Conservation (phyloP, 192 early-diverging fungal genomes). For the Rhizophagus prolifer region DNA sequence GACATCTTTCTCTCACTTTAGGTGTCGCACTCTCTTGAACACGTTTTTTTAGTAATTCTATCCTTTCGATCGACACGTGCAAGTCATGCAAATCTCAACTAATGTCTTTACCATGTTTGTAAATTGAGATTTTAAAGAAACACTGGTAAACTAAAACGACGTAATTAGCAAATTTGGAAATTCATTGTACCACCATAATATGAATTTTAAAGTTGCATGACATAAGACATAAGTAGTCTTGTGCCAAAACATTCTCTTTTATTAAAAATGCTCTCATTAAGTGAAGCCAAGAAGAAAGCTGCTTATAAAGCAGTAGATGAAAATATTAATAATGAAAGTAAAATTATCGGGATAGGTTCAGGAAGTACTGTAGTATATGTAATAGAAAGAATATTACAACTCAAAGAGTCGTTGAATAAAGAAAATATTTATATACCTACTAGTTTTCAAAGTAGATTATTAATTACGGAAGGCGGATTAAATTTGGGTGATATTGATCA, state of each 20-base stretch:
- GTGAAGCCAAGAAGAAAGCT: slow-evolving; percentile 76
- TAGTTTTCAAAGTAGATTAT: slow-evolving; percentile 85
- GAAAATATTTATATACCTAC: slow-evolving; percentile 85
- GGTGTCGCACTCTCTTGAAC: no score
- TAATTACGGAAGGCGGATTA: slow-evolving; percentile 81
- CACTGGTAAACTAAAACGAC: no score
- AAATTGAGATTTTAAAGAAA: no score
- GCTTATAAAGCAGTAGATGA: slow-evolving; percentile 90
- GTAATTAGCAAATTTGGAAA: no score
- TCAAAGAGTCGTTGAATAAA: slow-evolving; percentile 61
- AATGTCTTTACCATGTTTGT: no score
- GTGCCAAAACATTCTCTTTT: background rate
- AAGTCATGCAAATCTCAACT: no score
- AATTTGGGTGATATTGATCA: slow-evolving; percentile 75
- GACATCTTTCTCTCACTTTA: no score
- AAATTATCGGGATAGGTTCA: slow-evolving; percentile 85
- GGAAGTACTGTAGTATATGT: slow-evolving; percentile 88
- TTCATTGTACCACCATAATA: no score
- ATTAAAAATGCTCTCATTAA: background rate
- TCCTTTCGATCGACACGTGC: no score
- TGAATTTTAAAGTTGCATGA: no score
- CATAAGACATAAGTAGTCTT: no score
- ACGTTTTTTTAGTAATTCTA: no score
- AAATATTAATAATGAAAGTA: slow-evolving; percentile 66
- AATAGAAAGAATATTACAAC: slow-evolving; percentile 72